A percentile compares a stretch with the other conserved stretches of the same genome.
phyloP scores from a whole-genome alignment of 179 eudicot genomes.

The Monotropa hypopitys region DNA sequence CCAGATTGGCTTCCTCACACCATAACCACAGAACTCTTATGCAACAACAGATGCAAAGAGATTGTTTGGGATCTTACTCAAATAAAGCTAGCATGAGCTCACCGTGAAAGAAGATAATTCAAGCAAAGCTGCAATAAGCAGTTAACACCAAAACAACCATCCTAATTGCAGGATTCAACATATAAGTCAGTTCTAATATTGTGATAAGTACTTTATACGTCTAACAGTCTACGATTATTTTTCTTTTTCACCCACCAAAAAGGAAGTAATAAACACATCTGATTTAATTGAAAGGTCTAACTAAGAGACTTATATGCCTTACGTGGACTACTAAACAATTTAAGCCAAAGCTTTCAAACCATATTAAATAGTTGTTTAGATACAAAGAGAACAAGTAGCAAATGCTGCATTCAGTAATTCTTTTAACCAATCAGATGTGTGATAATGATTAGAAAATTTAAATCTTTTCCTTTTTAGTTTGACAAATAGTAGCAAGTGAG shows the following conservation, averaged over 20 bases:
- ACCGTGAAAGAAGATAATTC: constrained; percentile 6
- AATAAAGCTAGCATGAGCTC: not conserved
- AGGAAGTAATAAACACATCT: not conserved
- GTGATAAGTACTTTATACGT: not conserved
- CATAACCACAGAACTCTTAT: not conserved
- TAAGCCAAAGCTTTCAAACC: not conserved
- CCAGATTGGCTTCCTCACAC: constrained; percentile 9
- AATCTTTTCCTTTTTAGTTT: not conserved
- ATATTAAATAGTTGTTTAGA: not conserved
- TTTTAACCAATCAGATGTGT: not conserved
- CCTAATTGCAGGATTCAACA: not conserved
- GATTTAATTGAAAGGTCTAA: not conserved
- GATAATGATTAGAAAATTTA: not conserved
- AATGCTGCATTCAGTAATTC: not conserved
- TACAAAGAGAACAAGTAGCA: not conserved
- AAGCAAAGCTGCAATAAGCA: not conserved
- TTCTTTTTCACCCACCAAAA: not conserved
- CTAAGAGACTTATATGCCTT: no score
- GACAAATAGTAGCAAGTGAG: not conserved
- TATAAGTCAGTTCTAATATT: not conserved
- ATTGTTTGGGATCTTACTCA: not conserved
- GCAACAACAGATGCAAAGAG: not conserved
- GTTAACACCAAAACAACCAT: not conserved
- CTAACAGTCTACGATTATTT: not conserved
- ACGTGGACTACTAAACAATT: no score